phyloP scores from a whole-genome alignment of 257 asterid species.

The Eucommia ulmoides region DNA sequence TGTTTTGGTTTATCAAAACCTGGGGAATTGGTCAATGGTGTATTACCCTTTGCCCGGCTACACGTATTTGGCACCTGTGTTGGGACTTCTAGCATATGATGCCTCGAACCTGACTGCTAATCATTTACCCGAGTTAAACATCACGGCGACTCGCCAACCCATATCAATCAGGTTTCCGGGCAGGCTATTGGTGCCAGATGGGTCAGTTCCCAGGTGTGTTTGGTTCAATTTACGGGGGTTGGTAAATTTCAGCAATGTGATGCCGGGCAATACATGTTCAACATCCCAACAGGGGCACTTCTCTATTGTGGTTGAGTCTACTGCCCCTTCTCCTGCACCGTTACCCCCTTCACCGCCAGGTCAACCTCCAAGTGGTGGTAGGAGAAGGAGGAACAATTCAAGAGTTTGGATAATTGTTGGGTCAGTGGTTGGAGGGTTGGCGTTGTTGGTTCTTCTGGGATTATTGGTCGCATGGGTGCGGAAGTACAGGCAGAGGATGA shows the following conservation, averaged over 20 bases:
- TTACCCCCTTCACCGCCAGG: conserved; percentile 6
- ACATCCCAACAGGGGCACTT: conserved; percentile 59
- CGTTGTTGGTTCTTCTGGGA: conserved; percentile 31
- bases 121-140: conserved; percentile 31
- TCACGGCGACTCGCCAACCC: conserved; percentile 34
- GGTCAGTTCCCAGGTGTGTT: conserved; percentile 41
- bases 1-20: conserved; percentile 51
- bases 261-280: conserved; percentile 29
- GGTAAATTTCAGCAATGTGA: conserved; percentile 31
- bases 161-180: conserved; percentile 39
- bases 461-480: conserved; percentile 20
- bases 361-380: conserved; percentile 4
- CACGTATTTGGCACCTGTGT: conserved; percentile 41
- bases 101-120: conserved; percentile 36
- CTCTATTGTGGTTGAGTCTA: conserved; percentile 45
- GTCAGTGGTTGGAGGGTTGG: conserved; percentile 36
- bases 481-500: conserved; percentile 33
- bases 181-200: conserved; percentile 18
- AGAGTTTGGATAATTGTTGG: conserved; percentile 45
- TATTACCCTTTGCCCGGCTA: conserved; percentile 36
- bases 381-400: conserved; percentile 10
- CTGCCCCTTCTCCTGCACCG: conserved; percentile 27
- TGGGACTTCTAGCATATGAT: conserved; percentile 63
- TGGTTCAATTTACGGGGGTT: conserved; percentile 33
- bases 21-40: conserved; percentile 36